Evolutionary conservation across 2,329 filamentous ascomycete species (phyloP).

Genomic region (Aspergillus pseudoglaucus): DNA sequence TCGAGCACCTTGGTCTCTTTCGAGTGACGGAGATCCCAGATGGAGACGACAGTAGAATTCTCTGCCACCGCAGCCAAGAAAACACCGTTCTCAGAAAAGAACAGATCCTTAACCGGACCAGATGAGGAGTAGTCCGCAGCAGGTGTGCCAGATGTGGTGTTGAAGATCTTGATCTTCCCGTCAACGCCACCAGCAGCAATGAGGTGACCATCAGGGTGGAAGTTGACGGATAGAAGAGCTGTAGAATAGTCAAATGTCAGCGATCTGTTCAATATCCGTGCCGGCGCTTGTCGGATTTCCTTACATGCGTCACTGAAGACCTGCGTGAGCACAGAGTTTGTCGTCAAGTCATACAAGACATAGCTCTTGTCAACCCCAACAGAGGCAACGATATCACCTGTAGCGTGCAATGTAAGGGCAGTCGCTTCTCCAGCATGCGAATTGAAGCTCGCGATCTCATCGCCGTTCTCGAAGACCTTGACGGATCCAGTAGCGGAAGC

Average conservation of each 20-base stretch:
- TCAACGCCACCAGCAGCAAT: constrained; percentile 75
- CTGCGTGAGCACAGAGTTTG: constrained; percentile 64
- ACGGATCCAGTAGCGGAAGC: constrained; percentile 70
- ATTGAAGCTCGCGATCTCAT: constrained; percentile 62
- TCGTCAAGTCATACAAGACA: constrained; percentile 73
- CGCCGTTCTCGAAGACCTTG: constrained; percentile 70
- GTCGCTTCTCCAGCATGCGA: constrained; percentile 78
- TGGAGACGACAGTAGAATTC: constrained; percentile 68
- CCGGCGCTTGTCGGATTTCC: constrained; percentile 26
- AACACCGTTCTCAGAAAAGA: constrained; percentile 94
- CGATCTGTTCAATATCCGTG: neutral
- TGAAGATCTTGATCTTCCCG: constrained; percentile 81
- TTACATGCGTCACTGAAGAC: constrained; percentile 73
- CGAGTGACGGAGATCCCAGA: constrained; percentile 89
- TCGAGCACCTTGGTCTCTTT: constrained; percentile 79
- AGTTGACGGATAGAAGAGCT: constrained; percentile 71
- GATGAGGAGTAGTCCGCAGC: constrained; percentile 64
- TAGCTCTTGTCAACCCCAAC: constrained; percentile 90
- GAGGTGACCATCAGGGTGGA: constrained; percentile 96
- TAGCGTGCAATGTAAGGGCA: constrained; percentile 72
- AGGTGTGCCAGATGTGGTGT: constrained; percentile 70
- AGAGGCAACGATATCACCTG: constrained; percentile 74
- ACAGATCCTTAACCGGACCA: constrained; percentile 65
- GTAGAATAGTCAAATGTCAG: constrained; percentile 12
- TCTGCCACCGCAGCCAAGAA: constrained; percentile 84